These are phyloP conservation scores for Syzygium oleosum DNA, from an alignment of 345 rosid species.

Conservation along the genomic window DNA sequence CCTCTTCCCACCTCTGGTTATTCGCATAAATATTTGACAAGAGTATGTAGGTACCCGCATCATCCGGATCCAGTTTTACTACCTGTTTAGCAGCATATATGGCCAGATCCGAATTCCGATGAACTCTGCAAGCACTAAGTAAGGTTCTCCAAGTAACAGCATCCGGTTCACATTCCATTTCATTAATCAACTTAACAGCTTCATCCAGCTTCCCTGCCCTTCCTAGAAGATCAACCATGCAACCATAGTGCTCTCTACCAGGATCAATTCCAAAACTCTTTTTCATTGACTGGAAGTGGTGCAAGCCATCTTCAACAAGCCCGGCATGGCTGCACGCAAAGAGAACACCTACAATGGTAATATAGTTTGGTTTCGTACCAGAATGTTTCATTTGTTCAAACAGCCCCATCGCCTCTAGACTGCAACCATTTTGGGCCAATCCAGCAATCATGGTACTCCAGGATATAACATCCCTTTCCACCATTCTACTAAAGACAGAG, in stretches of 20 bases:
- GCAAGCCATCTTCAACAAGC: conserved; percentile 50
- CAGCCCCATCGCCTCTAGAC: conserved; percentile 45
- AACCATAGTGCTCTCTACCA: conserved; percentile 60
- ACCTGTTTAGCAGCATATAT: conserved; percentile 49
- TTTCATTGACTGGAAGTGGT: conserved; percentile 53
- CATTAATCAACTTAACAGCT: conserved; percentile 44
- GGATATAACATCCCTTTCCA: conserved; percentile 54
- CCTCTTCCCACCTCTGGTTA: conserved; percentile 55
- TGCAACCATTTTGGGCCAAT: conserved; percentile 63
- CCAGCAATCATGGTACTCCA: conserved; percentile 86
- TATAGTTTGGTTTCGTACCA: conserved; percentile 44
- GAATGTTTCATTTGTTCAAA: conserved; percentile 47
- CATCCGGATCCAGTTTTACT: conserved; percentile 45
- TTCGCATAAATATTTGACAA: conserved; percentile 72
- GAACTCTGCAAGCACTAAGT: conserved; percentile 62
- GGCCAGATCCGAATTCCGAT: conserved; percentile 42
- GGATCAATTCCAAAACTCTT: conserved; percentile 51
- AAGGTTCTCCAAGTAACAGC: conserved; percentile 61
- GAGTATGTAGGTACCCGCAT: conserved; percentile 54
- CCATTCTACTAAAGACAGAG: conserved; percentile 32
- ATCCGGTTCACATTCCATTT: conserved; percentile 56
- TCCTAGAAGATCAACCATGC: conserved; percentile 75
- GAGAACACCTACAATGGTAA: conserved; percentile 52
- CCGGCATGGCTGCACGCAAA: conserved; percentile 83
- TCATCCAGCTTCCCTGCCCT: conserved; percentile 60